phyloP scores from a whole-genome alignment of 2,329 filamentous ascomycete genomes.

The Ophiosphaerella herpotricha region DNA sequence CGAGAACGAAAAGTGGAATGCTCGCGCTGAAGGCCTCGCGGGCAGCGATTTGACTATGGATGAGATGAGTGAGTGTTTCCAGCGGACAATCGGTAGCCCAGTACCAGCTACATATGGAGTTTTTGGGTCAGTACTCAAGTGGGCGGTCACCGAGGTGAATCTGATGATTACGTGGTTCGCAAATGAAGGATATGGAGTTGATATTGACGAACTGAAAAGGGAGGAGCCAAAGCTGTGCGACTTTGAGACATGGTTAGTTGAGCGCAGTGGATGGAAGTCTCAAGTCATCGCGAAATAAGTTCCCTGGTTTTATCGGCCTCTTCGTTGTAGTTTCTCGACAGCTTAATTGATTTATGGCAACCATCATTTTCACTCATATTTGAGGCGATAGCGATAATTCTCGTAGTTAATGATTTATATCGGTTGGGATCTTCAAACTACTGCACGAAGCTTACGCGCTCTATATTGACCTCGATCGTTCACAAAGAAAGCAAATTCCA shows the following conservation, averaged over 20 bases:
- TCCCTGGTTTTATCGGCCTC: too few relatives aligned
- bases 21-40: conserved; percentile 54
- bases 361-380: too few relatives aligned
- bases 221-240: conserved; percentile 53
- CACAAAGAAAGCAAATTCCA: conserved; percentile 34
- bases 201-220: conserved; percentile 50
- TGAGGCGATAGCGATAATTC: too few relatives aligned
- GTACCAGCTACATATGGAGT: conserved; percentile 51
- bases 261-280: conserved; percentile 51
- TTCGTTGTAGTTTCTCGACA: not conserved
- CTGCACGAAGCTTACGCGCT: too few relatives aligned
- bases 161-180: conserved; percentile 59
- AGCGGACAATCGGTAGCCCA: conserved; percentile 51
- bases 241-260: conserved; percentile 55
- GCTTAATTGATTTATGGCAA: not conserved
- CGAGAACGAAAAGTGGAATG: conserved; percentile 51
- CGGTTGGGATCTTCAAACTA: too few relatives aligned
- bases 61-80: conserved; percentile 53
- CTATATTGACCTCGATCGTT: not conserved
- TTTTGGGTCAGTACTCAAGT: conserved; percentile 49
- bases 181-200: conserved; percentile 53
- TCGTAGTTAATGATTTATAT: too few relatives aligned
- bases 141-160: conserved; percentile 50
- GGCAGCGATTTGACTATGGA: conserved; percentile 58
- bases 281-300: conserved; percentile 18